These are phyloP conservation scores for Middelhovenomyces tepae DNA, from an alignment of 805 yeast genomes.

Conservation along the genomic window DNA sequence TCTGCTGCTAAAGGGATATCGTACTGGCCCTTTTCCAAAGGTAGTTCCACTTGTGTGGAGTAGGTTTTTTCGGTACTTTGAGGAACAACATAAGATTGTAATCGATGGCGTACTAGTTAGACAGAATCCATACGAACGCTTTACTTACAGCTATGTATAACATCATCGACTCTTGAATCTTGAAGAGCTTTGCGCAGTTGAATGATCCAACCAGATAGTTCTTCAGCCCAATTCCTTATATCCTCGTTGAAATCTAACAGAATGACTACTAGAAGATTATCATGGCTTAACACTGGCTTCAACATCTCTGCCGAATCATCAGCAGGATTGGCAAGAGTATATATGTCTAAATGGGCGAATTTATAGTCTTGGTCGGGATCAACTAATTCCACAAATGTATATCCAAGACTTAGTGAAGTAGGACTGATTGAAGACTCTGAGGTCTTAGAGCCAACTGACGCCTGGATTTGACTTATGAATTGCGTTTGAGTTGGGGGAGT, in stretches of 20 bases:
- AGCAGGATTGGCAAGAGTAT: constrained; percentile 12
- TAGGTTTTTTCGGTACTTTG: constrained; percentile 3
- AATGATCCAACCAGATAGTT: constrained; percentile 15
- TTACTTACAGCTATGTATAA: constrained; percentile 12
- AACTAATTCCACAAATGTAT: constrained; percentile 19
- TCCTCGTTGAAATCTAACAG: constrained; percentile 13
- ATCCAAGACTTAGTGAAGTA: constrained; percentile 20
- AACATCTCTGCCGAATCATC: constrained; percentile 7
- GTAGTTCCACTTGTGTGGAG: constrained; percentile 14
- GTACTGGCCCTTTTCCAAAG: constrained; percentile 23
- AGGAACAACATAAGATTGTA: constrained; percentile 12
- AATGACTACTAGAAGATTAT: constrained; percentile 7
- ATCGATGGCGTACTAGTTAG: constrained; percentile 7
- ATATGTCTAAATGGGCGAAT: constrained; percentile 15
- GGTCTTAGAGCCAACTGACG: constrained; percentile 2
- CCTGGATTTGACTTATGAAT: not conserved
- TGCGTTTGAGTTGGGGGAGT: not conserved
- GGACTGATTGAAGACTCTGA: constrained; percentile 6
- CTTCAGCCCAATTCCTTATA: constrained; percentile 14
- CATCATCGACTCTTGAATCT: constrained; percentile 8
- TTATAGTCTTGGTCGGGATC: constrained; percentile 19
- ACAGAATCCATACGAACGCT: not conserved
- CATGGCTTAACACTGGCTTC: constrained; percentile 8
- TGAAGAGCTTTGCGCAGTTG: no score
- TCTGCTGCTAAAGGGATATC: constrained; percentile 23